Conservation (phyloP, 148 eudicot species). For the Heliosperma pusillum region DNA sequence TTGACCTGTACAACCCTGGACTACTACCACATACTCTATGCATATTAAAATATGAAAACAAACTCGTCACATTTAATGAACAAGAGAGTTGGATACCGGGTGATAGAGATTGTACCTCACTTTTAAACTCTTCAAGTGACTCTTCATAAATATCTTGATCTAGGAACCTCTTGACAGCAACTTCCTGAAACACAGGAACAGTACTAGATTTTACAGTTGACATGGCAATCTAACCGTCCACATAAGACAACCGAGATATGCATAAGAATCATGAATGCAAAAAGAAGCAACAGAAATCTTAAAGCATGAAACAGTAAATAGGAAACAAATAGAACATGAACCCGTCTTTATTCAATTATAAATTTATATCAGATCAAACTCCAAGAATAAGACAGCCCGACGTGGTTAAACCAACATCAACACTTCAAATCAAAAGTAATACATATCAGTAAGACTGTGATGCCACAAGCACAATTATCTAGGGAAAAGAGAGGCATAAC, state of each 20-base stretch:
- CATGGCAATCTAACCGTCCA: background rate
- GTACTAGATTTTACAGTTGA: background rate
- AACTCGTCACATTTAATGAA: background rate
- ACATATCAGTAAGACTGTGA: background rate
- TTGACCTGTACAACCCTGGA: background rate
- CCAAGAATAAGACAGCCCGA: background rate
- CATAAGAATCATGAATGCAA: background rate
- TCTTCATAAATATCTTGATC: constrained; percentile 78
- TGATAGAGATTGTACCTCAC: constrained; percentile 56
- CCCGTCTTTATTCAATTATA: background rate
- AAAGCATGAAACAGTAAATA: background rate
- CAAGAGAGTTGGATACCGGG: background rate
- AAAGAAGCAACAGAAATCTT: background rate
- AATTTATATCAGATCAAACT: background rate
- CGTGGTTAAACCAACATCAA: background rate
- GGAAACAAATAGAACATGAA: background rate
- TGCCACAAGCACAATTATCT: background rate
- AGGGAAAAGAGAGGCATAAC: background rate
- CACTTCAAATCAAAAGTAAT: background rate
- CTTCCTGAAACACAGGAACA: constrained; percentile 57
- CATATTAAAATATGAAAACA: background rate
- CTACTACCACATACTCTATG: background rate
- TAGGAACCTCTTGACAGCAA: constrained; percentile 89
- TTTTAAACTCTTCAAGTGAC: constrained; percentile 79
- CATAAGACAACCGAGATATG: background rate